phyloP scores from a whole-genome alignment of 192 early-diverging fungal species.

The Fimicolochytrium jonesii region DNA sequence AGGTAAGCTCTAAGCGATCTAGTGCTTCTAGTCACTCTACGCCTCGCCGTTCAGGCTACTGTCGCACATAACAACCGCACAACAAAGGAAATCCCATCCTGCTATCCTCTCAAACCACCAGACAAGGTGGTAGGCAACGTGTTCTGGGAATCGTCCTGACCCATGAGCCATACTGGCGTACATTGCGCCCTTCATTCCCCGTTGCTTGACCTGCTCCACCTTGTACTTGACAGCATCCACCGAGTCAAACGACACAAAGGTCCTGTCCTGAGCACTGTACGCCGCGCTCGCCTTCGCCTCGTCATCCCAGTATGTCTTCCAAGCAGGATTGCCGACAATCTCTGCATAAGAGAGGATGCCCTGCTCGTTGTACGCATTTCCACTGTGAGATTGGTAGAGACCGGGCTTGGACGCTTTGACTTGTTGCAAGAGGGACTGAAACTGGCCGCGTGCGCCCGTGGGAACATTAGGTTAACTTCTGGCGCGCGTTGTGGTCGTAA shows the following conservation, averaged over 20 bases:
- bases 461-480: no score
- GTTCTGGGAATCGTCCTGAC: conserved; percentile 6
- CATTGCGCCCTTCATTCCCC: not conserved
- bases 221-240: no score
- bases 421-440: conserved; percentile 5
- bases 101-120: not conserved
- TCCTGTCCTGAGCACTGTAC: conserved; percentile 12
- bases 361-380: conserved; percentile 27
- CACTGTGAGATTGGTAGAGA: conserved; percentile 10
- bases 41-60: no score
- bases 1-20: no score
- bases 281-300: conserved; percentile 24
- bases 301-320: conserved; percentile 24
- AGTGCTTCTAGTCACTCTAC: no score
- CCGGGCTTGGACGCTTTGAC: conserved; percentile 6
- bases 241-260: conserved; percentile 21
- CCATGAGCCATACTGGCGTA: conserved; percentile 7
- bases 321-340: conserved; percentile 1
- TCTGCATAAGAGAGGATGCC: not conserved
- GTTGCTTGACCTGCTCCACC: not conserved
- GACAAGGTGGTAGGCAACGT: not conserved
- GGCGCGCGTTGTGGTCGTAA: no score
- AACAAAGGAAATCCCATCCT: no score
- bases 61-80: no score
- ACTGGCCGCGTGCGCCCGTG: no score